These are phyloP conservation scores for Cotoneaster glaucophyllus DNA, from an alignment of 306 rosid genomes.

Conservation along the genomic window DNA sequence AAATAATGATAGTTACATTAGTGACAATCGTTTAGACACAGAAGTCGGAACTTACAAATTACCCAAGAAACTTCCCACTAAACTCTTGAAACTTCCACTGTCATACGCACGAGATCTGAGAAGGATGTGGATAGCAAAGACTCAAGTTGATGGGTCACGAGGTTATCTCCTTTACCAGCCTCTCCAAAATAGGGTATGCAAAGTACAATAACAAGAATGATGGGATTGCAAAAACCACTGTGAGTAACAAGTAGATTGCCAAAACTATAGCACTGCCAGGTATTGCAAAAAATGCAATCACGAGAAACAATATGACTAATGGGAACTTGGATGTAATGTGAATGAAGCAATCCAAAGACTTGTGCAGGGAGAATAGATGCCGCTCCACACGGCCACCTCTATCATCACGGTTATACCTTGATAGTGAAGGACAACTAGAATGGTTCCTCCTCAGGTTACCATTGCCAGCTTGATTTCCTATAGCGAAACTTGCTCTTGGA, in stretches of 20 bases:
- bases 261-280: conserved; percentile 70
- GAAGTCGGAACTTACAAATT: neutral
- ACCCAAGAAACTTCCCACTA: conserved; percentile 5
- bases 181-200: conserved; percentile 61
- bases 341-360: conserved; percentile 66
- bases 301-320: conserved; percentile 53
- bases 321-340: conserved; percentile 82
- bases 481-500: conserved; percentile 29
- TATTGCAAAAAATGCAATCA: conserved; percentile 54
- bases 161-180: conserved; percentile 67
- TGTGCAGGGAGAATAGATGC: conserved; percentile 44
- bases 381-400: conserved; percentile 28
- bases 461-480: conserved; percentile 40
- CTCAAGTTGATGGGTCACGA: conserved; percentile 19
- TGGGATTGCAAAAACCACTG: conserved; percentile 79
- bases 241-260: conserved; percentile 65
- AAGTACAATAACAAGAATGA: conserved; percentile 68
- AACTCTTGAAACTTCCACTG: conserved; percentile 18
- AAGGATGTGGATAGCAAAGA: neutral
- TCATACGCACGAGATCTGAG: conserved; percentile 3
- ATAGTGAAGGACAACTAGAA: conserved; percentile 23
- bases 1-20: neutral
- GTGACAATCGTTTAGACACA: neutral
- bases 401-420: conserved; percentile 28
- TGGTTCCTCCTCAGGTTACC: conserved; percentile 43